A percentile compares a stretch with the other conserved stretches of the same genome.
These are phyloP conservation scores for Adansonia madagascariensis DNA, from an alignment of 441 rosid species.

Conservation along the genomic window DNA sequence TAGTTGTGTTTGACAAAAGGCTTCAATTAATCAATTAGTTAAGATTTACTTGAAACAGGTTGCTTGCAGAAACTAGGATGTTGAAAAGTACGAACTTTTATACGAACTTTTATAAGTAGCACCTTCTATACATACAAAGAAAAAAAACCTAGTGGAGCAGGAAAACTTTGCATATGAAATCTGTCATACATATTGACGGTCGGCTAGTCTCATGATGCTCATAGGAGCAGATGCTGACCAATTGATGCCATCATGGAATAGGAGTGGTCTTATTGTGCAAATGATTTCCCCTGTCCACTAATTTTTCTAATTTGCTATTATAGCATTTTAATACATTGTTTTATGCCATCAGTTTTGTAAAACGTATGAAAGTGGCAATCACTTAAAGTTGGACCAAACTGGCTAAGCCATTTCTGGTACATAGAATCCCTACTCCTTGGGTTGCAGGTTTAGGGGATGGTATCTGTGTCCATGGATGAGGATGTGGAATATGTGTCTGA, in stretches of 20 bases:
- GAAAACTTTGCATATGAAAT: background rate
- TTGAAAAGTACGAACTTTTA: background rate
- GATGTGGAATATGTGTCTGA: background rate
- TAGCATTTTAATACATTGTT: background rate
- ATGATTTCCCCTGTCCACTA: background rate
- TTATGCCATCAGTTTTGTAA: background rate
- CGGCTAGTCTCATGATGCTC: slow-evolving; percentile 19
- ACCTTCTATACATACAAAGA: background rate
- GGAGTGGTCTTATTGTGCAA: background rate
- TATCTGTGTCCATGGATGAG: background rate
- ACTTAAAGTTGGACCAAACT: background rate
- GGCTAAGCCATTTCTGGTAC: background rate
- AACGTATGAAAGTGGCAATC: background rate
- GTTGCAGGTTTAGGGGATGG: background rate
- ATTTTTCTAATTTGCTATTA: background rate
- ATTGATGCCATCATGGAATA: background rate
- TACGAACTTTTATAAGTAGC: background rate
- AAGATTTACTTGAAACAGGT: no score
- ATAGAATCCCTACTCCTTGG: background rate
- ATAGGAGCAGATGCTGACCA: background rate
- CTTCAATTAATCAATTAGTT: background rate
- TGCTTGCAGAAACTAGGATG: slow-evolving; percentile 7
- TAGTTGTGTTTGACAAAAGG: background rate
- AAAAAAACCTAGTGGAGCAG: background rate
- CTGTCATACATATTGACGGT: background rate